Evolutionary conservation across 108 stramenopile species (phyloP).

Genomic region (Cyclotella atomus): DNA sequence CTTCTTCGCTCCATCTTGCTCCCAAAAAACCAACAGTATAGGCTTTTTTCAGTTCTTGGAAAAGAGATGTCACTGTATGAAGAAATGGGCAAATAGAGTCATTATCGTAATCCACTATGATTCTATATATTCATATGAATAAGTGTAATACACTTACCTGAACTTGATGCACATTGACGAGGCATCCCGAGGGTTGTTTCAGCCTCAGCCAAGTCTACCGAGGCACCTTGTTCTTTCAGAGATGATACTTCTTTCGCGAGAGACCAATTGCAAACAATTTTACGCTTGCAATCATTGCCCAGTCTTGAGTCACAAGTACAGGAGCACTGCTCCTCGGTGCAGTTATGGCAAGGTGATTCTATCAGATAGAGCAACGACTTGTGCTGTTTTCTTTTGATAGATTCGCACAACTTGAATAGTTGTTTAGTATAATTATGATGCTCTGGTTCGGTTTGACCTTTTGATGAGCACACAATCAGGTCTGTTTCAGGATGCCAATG

Average conservation of each 20-base stretch:
- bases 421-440: neutral
- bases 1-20: slow-evolving; percentile 26
- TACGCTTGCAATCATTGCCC: slow-evolving; percentile 11
- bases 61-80: slow-evolving; percentile 18
- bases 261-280: slow-evolving; percentile 25
- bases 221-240: neutral
- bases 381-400: slow-evolving; percentile 8
- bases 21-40: slow-evolving; percentile 2
- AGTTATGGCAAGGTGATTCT: slow-evolving; percentile 8
- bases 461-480: slow-evolving; percentile 26
- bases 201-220: neutral
- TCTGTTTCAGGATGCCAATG: slow-evolving; percentile 2
- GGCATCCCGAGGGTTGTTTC: slow-evolving; percentile 4
- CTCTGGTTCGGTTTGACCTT: slow-evolving; percentile 6
- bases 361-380: slow-evolving; percentile 23
- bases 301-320: slow-evolving; percentile 12
- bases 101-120: neutral
- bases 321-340: neutral
- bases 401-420: slow-evolving; percentile 16
- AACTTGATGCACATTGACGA: neutral
- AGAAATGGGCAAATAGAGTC: neutral
- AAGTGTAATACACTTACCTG: neutral
- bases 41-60: slow-evolving; percentile 8
- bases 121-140: neutral
- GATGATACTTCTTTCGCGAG: neutral